Conservation (phyloP, 108 stramenopile genomes). For the Fistulifera solaris region DNA sequence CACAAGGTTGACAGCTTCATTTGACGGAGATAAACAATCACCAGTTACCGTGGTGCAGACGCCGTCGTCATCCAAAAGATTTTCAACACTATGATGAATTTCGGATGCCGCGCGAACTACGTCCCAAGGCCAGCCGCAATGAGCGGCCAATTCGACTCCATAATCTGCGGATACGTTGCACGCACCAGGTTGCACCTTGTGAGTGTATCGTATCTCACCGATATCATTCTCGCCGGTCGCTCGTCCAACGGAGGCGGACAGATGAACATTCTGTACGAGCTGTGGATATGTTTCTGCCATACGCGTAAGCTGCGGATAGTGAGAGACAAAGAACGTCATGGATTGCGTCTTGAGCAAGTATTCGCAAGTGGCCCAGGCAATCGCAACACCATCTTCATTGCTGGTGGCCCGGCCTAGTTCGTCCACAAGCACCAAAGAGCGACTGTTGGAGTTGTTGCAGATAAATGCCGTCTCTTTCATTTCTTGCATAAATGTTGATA, state of each 20-base stretch:
- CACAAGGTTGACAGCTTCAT: no score
- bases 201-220: constrained; percentile 58
- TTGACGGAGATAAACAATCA: no score
- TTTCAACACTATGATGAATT: no score
- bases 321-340: constrained; percentile 85
- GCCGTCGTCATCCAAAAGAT: no score
- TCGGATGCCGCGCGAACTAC: not conserved
- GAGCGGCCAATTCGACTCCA: constrained; percentile 75
- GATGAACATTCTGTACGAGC: constrained; percentile 66
- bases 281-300: constrained; percentile 59
- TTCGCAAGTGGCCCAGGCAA: constrained; percentile 85
- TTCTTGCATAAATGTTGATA: constrained; percentile 91
- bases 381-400: constrained; percentile 87
- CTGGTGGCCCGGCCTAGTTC: constrained; percentile 93
- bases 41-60: no score
- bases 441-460: constrained; percentile 64
- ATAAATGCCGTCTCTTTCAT: constrained; percentile 92
- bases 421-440: constrained; percentile 84
- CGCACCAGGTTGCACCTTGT: constrained; percentile 62
- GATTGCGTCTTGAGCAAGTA: constrained; percentile 57
- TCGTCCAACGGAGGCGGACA: constrained; percentile 36
- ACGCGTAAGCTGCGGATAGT: constrained; percentile 70
- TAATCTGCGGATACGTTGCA: constrained; percentile 63
- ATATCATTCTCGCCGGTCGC: constrained; percentile 14
- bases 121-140: constrained; percentile 78